Base-by-base conservation (phyloP, 306 rosid genomes). In the Acacia crassicarpa region DNA sequence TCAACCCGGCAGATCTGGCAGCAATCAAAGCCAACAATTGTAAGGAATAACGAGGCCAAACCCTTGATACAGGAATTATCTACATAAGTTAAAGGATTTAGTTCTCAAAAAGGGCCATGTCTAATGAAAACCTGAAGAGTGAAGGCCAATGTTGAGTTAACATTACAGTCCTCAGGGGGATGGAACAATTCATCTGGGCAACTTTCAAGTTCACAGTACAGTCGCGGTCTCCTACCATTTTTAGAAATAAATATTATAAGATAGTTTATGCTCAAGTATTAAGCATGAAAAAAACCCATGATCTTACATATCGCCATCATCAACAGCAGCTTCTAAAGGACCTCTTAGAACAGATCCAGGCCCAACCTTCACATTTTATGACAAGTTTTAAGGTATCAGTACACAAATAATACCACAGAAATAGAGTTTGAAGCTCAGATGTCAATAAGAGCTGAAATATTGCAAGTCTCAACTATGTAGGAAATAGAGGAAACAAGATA, bases 91-190 rank as follows among this genome's bases (percentile, higher is more conserved):
- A 62, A 86, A 88, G 84, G 77, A 84, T 86, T 82, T 67, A 80
- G 78, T 69, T 78, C 54, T 80, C 82, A 78, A 78, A 76, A 79
- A 76, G 75, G 68, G 68, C 68, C 14, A 62, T 13, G 4, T 85
- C 72, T 80, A 85, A 86, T 74, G 84, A 83, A 74, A 82, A 95
- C 99, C 99, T 95, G 99, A 87, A 95, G 92, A 77, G 99, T 95
- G 87, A 95, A 95, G 89, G 92, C 87, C 83, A 95, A 82, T 9
- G 99, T 89, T 54, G 99, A 95, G 91, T 95, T 95, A 87, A 95
- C 90, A 30, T 95, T 95, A 84, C 99, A 95, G 78, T 93, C 98
- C 88, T 95, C 98, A 53, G 99, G 98, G 10, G 99, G 99, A 85
- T 95, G 94, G 79, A 95, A 89, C 85, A 95, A 83, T 83, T 95